Percentiles rank a stretch among this genome's conserved stretches.
Evolutionary conservation across 2,329 filamentous ascomycete genomes (phyloP).

Genomic region (Trichoderma lentiforme): DNA sequence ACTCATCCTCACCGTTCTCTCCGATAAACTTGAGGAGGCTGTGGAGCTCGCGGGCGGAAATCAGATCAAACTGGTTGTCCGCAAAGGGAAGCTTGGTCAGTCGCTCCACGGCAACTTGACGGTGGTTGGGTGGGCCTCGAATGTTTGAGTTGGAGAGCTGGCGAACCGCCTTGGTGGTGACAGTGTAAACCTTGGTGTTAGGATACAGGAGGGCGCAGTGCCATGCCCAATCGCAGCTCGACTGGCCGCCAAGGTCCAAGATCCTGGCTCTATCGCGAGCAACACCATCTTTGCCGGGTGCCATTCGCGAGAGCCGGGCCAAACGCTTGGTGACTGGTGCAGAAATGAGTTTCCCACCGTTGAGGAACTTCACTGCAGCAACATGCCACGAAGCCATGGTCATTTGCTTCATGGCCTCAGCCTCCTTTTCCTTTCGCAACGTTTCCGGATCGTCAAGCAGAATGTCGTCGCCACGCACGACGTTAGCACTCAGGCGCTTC

Average conservation of each 20-base stretch:
- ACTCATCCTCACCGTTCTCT: slow-evolving; percentile 74
- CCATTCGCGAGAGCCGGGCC: slow-evolving; percentile 50
- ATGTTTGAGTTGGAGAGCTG: slow-evolving; percentile 72
- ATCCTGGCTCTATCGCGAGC: slow-evolving; percentile 60
- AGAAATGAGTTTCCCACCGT: slow-evolving; percentile 61
- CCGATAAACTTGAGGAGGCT: slow-evolving; percentile 72
- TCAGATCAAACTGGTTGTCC: slow-evolving; percentile 81
- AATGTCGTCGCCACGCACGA: slow-evolving; percentile 67
- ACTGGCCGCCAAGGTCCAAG: slow-evolving; percentile 81
- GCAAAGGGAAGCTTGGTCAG: slow-evolving; percentile 82
- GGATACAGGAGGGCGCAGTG: slow-evolving; percentile 83
- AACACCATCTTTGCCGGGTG: slow-evolving; percentile 41
- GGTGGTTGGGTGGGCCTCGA: slow-evolving; percentile 82
- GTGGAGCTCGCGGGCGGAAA: slow-evolving; percentile 85
- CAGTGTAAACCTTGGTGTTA: slow-evolving; percentile 82
- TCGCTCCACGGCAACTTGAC: slow-evolving; percentile 72
- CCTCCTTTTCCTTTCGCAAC: slow-evolving; percentile 69
- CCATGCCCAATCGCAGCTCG: slow-evolving; percentile 94
- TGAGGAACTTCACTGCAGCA: slow-evolving; percentile 57
- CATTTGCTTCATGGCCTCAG: slow-evolving; percentile 74
- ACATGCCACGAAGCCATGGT: slow-evolving; percentile 59
- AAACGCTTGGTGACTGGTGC: slow-evolving; percentile 63
- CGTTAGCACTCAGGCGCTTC: slow-evolving; percentile 68
- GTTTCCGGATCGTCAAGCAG: slow-evolving; percentile 61
- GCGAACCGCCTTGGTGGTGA: slow-evolving; percentile 68